Conservation (phyloP, 2,329 filamentous ascomycete species). For the Ascochyta clinopodiicola region DNA sequence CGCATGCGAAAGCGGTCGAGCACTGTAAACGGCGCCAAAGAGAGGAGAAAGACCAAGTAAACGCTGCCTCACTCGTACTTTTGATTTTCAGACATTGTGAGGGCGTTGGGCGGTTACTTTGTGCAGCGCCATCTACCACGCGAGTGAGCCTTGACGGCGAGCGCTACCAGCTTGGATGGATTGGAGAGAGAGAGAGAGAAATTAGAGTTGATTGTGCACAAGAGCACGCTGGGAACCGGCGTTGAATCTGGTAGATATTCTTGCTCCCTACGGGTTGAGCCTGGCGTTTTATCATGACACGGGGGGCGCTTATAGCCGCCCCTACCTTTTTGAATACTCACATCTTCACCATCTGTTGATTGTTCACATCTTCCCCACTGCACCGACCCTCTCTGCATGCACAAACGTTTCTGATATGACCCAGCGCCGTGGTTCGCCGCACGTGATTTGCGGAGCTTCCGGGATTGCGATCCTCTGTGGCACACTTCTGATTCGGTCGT, state of each 20-base stretch:
- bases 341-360: background rate
- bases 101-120: slow-evolving; percentile 33
- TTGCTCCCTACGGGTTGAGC: slow-evolving; percentile 47
- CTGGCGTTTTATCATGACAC: slow-evolving; percentile 26
- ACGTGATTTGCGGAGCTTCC: slow-evolving; percentile 23
- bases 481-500: background rate
- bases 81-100: slow-evolving; percentile 36
- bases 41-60: slow-evolving; percentile 31
- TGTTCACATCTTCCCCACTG: too few species aligned
- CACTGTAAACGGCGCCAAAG: slow-evolving; percentile 10
- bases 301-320: slow-evolving; percentile 22
- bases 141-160: too few species aligned
- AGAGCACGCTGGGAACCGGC: background rate
- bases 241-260: background rate
- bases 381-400: background rate
- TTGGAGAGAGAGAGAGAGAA: too few species aligned
- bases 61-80: background rate
- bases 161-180: too few species aligned
- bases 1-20: slow-evolving; percentile 42
- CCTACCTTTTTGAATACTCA: slow-evolving; percentile 20
- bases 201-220: background rate
- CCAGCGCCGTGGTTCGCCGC: slow-evolving; percentile 21
- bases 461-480: slow-evolving; percentile 24
- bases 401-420: slow-evolving; percentile 7
- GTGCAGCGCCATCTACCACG: too few species aligned